Conservation (phyloP, 768 basidiomycete genomes). For the Lanmaoa pseudosensibilis region DNA sequence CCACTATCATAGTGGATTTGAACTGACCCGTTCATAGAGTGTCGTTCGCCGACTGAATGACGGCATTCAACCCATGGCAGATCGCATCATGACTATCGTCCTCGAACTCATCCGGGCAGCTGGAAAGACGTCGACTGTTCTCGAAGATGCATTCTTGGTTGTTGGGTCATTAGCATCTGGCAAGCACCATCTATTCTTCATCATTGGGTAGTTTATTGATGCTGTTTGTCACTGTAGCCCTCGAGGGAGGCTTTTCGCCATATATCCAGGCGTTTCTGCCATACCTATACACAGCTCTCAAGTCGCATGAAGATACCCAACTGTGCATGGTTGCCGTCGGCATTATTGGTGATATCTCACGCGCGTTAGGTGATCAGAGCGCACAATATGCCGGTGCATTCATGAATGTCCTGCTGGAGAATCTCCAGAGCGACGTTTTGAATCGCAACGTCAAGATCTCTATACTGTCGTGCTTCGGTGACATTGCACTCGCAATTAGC, state of each 20-base stretch:
- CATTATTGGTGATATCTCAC: constrained; percentile 94
- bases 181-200: constrained; percentile 26
- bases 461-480: constrained; percentile 94
- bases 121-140: constrained; percentile 89
- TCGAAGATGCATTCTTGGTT: constrained; percentile 95
- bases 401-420: constrained; percentile 90
- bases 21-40: constrained; percentile 47
- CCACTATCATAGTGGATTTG: neutral
- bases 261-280: constrained; percentile 87
- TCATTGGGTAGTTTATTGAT: neutral
- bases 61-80: constrained; percentile 84
- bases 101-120: constrained; percentile 83
- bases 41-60: constrained; percentile 81
- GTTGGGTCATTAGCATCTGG: constrained; percentile 85
- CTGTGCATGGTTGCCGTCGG: constrained; percentile 95
- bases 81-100: constrained; percentile 92
- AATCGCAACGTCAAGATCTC: constrained; percentile 95
- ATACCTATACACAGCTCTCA: constrained; percentile 84
- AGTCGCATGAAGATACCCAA: constrained; percentile 92
- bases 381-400: constrained; percentile 82
- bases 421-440: constrained; percentile 85
- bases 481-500: constrained; percentile 92
- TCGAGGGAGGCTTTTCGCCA: constrained; percentile 75
- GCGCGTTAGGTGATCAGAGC: constrained; percentile 84
- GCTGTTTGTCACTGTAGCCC: constrained; percentile 43